Evolutionary conservation across 495 filamentous ascomycete species (phyloP).

Genomic region (Aspergillus olivimuriae): DNA sequence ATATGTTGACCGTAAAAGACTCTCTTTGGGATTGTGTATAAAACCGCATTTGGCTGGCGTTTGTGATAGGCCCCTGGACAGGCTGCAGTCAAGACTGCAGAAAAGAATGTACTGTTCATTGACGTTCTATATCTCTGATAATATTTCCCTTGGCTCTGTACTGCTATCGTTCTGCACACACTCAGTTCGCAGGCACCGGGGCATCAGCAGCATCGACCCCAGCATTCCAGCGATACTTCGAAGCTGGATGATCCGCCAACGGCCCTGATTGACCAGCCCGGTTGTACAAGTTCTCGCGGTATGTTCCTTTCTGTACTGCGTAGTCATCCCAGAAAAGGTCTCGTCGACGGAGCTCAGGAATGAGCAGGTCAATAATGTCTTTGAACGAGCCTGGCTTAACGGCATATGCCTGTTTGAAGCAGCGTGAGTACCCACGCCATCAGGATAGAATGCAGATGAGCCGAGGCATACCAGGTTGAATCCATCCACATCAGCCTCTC

Average conservation of each 20-base stretch:
- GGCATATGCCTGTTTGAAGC: too few relatives aligned
- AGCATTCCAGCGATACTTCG: constrained; percentile 45
- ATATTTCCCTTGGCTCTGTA: too few relatives aligned
- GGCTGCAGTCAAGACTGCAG: too few relatives aligned
- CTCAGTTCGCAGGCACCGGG: constrained; percentile 11
- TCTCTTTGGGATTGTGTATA: too few relatives aligned
- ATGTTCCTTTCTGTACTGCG: constrained; percentile 38
- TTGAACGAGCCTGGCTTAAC: constrained; percentile 56
- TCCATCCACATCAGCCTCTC: constrained; percentile 57
- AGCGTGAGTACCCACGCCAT: too few relatives aligned
- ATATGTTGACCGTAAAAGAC: too few relatives aligned
- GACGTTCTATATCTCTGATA: too few relatives aligned
- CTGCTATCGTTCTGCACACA: too few relatives aligned
- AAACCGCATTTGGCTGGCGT: too few relatives aligned
- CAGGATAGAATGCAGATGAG: too few relatives aligned
- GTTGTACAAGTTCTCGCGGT: constrained; percentile 41
- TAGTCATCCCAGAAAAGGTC: constrained; percentile 46
- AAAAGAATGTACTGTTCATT: too few relatives aligned
- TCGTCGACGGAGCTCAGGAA: constrained; percentile 39
- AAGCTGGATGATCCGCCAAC: constrained; percentile 40
- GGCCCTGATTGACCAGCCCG: constrained; percentile 38
- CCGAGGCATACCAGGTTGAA: constrained; percentile 50
- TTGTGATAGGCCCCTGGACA: too few relatives aligned
- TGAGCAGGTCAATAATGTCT: constrained; percentile 50
- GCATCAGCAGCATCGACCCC: constrained; percentile 28